Conservation (phyloP, 164 flowering plant genomes). For the Nelumbo lutea region DNA sequence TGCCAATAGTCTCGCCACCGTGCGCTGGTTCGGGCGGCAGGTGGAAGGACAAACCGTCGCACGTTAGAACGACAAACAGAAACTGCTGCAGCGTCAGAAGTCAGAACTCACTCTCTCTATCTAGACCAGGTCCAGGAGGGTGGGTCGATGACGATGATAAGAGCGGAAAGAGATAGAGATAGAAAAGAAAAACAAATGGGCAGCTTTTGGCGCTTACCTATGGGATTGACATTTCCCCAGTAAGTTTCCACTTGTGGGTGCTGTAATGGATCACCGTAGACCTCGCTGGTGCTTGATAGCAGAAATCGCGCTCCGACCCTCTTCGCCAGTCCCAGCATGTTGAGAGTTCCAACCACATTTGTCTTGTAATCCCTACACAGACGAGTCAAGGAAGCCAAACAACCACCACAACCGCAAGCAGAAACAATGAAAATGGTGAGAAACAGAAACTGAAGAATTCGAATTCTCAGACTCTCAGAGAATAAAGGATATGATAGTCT, state of each 20-base stretch:
- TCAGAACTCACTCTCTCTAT: no score
- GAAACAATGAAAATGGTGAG: no score
- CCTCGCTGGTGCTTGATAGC: slow-evolving; percentile 98
- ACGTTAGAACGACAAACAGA: not conserved
- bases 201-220: slow-evolving; percentile 38
- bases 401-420: not conserved
- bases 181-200: not conserved
- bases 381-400: slow-evolving; percentile 25
- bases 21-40: no score
- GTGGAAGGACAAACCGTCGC: no score
- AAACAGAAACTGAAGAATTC: not conserved
- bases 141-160: no score
- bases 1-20: no score
- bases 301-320: slow-evolving; percentile 88
- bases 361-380: slow-evolving; percentile 57
- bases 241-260: slow-evolving; percentile 94
- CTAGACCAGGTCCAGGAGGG: no score
- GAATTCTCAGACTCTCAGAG: no score
- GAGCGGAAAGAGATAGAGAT: not conserved
- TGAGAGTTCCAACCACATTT: slow-evolving; percentile 94
- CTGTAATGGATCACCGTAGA: slow-evolving; percentile 94
- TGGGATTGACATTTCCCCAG: slow-evolving; percentile 99
- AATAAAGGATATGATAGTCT: slow-evolving; percentile 82
- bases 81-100: not conserved
- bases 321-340: slow-evolving; percentile 96